These are phyloP conservation scores for Phytophthora foliorum DNA, from an alignment of 352 stramenopile species.

Conservation along the genomic window DNA sequence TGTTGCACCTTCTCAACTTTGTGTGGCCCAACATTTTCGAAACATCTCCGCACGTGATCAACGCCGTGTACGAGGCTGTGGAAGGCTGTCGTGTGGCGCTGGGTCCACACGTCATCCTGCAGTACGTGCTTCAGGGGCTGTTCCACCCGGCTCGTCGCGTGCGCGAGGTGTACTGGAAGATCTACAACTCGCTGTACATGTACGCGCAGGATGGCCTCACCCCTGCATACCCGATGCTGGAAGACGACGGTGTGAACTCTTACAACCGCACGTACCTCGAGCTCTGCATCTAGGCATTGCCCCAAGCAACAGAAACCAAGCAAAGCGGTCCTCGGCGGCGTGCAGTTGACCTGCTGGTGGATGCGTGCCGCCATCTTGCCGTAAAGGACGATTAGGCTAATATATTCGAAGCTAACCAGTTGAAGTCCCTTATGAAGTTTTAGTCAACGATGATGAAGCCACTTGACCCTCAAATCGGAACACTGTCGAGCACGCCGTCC, in stretches of 20 bases:
- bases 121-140: conserved; percentile 98
- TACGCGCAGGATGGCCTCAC: conserved; percentile 98
- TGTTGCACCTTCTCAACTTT: conserved; percentile 99
- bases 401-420: conserved; percentile 29
- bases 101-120: conserved; percentile 96
- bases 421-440: not conserved
- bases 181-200: conserved; percentile 99
- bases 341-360: conserved; percentile 19
- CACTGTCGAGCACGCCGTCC: conserved; percentile 3
- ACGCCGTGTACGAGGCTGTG: conserved; percentile 98
- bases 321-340: conserved; percentile 2
- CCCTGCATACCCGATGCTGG: conserved; percentile 96
- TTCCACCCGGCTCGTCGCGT: conserved; percentile 99
- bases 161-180: conserved; percentile 99
- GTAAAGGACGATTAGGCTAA: conserved; percentile 29
- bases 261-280: conserved; percentile 97
- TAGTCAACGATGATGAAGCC: not conserved
- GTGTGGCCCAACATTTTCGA: conserved; percentile 99
- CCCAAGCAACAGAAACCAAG: conserved; percentile 4
- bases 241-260: conserved; percentile 96
- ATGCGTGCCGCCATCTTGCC: conserved; percentile 15
- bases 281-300: conserved; percentile 64
- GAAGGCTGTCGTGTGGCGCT: conserved; percentile 97
- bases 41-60: conserved; percentile 98
- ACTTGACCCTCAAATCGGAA: too few species aligned